These are phyloP conservation scores for Trifolium pratense DNA, from an alignment of 306 rosid species.

Conservation along the genomic window DNA sequence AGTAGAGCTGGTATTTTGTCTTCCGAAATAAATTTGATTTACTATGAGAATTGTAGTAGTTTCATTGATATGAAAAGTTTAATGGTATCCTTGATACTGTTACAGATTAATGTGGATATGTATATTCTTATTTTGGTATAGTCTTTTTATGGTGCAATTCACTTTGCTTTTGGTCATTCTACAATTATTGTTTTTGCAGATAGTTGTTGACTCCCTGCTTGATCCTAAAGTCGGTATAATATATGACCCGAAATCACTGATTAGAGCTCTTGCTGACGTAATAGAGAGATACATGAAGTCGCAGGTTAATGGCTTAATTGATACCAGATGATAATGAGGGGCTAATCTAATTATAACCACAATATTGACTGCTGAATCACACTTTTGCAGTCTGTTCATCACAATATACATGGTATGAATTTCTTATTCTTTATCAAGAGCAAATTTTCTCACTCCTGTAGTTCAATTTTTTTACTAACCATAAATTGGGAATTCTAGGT, in stretches of 20 bases:
- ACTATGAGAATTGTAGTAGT: background rate
- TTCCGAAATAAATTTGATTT: constrained; percentile 17
- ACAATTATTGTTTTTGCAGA: constrained; percentile 57
- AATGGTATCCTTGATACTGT: background rate
- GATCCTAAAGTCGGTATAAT: constrained; percentile 81
- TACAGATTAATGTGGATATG: constrained; percentile 15
- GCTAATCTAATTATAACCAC: constrained; percentile 25
- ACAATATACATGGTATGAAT: constrained; percentile 32
- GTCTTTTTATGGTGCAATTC: background rate
- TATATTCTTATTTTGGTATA: constrained; percentile 6
- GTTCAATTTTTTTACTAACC: background rate
- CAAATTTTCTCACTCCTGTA: background rate
- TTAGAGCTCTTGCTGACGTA: constrained; percentile 64
- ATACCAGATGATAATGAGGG: constrained; percentile 33
- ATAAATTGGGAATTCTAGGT: constrained; percentile 30
- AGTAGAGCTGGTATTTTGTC: constrained; percentile 23
- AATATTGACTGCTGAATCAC: constrained; percentile 30
- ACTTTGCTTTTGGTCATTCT: constrained; percentile 8
- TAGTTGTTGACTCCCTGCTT: constrained; percentile 63
- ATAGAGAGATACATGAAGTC: constrained; percentile 53
- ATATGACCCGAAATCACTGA: constrained; percentile 77
- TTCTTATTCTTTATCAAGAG: constrained; percentile 5
- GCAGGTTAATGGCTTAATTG: constrained; percentile 42
- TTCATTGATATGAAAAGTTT: background rate
- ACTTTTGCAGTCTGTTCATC: constrained; percentile 36